Percentiles rank a stretch among this genome's conserved stretches.
These are phyloP conservation scores for Lachancea waltii DNA, from an alignment of 805 yeast species.

Conservation along the genomic window DNA sequence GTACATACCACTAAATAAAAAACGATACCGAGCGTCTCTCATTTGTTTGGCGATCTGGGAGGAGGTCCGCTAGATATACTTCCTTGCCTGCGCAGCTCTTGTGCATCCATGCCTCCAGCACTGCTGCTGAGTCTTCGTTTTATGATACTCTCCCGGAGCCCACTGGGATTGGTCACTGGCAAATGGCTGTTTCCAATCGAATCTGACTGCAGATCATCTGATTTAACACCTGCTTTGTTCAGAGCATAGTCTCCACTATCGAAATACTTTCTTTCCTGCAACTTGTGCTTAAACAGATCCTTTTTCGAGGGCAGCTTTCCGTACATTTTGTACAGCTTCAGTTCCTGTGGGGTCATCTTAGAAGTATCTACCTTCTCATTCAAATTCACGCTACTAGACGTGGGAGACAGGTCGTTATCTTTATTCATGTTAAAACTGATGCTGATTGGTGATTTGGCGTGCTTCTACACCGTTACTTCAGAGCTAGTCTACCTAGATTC, in stretches of 20 bases:
- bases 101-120: conserved; percentile 18
- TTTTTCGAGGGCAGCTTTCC: conserved; percentile 81
- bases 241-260: conserved; percentile 94
- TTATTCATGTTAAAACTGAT: conserved; percentile 2
- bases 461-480: not conserved
- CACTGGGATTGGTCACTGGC: conserved; percentile 34
- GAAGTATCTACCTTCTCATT: conserved; percentile 38
- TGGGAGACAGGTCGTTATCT: conserved; percentile 8
- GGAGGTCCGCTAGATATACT: conserved; percentile 34
- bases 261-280: conserved; percentile 84
- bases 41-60: conserved; percentile 31
- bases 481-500: no score
- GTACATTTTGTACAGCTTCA: conserved; percentile 68
- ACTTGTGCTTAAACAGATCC: conserved; percentile 65
- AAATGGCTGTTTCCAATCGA: conserved; percentile 26
- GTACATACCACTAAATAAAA: conserved; percentile 5
- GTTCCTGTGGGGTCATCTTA: conserved; percentile 69
- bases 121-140: conserved; percentile 32
- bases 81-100: conserved; percentile 25
- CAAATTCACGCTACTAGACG: conserved; percentile 8
- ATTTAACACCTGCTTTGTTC: conserved; percentile 55
- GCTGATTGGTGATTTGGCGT: not conserved
- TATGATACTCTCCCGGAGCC: conserved; percentile 31
- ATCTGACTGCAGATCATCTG: conserved; percentile 20
- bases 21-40: not conserved